Evolutionary conservation across 139 green algal genomes (phyloP), one percentile per base, ranked within the genome.

Genomic region (Yamagishiella unicocca): DNA sequence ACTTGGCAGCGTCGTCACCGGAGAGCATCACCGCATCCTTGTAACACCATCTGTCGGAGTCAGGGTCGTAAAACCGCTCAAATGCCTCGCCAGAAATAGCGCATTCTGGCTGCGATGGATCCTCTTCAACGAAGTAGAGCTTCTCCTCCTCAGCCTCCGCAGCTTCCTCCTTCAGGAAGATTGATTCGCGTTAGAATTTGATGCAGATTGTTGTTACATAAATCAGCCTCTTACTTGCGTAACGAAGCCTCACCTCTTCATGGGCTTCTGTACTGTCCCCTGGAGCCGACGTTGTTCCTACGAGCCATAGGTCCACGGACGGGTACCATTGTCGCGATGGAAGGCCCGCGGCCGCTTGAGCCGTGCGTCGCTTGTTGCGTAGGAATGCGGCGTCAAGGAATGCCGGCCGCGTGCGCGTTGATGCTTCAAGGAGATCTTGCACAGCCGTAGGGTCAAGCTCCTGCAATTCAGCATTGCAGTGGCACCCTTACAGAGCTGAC

Each of bases 251-350:
- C 35, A 87, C 82, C 66, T 81, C 82, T 4, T 9, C 35, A 4
- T 43, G 1, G 1, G 10, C 50, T 14, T 80, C 72, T 43, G 66
- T 46, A 14, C 25, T 37, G 40, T 70, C 45, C 22, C 1, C 43
- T 42, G 64, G 21, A 4, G 72, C 42, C 55, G 58, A 58, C 21
- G 80, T 70, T 1, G 91, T 93, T 62, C 95, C 95, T 27, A 88
- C 80, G 25, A 97, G 62, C 95, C 95, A 98, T 10, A 85, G 74
- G 66, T 95, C 93, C 22, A 93, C 84, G 17, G 89, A 82, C 2
- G 94, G 77, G 76, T 94, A 98, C 95, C 95, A 97, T 5, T 89
- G 80, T 19, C 80, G 87, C 14, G 84, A 84, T 25, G 37, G 53
- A 17, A 12, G 33, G 0, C 82, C 81, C 8, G 64, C 2, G 2